These are phyloP conservation scores for Eurotiales sp. DNA, from an alignment of 2,329 filamentous ascomycete genomes.

Conservation along the genomic window DNA sequence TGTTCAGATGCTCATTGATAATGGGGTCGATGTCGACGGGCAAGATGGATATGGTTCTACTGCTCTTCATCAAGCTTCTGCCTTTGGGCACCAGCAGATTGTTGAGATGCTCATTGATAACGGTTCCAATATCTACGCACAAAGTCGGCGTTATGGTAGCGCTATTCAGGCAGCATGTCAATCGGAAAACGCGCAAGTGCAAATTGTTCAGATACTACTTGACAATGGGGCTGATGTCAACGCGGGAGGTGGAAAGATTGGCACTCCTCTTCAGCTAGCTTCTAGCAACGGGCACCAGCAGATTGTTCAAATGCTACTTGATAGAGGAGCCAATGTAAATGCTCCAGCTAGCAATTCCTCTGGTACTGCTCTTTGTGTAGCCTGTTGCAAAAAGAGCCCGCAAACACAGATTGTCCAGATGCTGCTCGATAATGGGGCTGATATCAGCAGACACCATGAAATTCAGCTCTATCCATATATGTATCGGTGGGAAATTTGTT, in stretches of 20 bases:
- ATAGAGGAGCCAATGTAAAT: not conserved
- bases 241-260: not conserved
- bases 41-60: constrained; percentile 12
- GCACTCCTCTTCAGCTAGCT: not conserved
- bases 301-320: constrained; percentile 10
- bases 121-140: not conserved
- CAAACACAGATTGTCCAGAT: constrained; percentile 16
- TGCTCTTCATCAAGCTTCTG: constrained; percentile 16
- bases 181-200: not conserved
- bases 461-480: too few species aligned
- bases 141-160: constrained; percentile 1
- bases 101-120: constrained; percentile 19
- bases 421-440: constrained; percentile 20
- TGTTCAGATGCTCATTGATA: constrained; percentile 22
- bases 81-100: constrained; percentile 13
- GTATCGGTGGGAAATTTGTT: too few species aligned
- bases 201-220: constrained; percentile 10
- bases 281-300: not conserved
- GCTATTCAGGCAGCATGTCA: not conserved
- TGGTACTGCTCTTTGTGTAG: not conserved
- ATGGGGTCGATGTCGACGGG: constrained; percentile 23
- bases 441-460: constrained; percentile 12
- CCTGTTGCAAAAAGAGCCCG: not conserved
- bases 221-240: constrained; percentile 3
- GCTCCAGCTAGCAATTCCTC: not conserved